Percentiles rank a stretch among this genome's conserved stretches.
phyloP scores from a whole-genome alignment of 495 filamentous ascomycete species.

The Penicillium psychrofluorescens region DNA sequence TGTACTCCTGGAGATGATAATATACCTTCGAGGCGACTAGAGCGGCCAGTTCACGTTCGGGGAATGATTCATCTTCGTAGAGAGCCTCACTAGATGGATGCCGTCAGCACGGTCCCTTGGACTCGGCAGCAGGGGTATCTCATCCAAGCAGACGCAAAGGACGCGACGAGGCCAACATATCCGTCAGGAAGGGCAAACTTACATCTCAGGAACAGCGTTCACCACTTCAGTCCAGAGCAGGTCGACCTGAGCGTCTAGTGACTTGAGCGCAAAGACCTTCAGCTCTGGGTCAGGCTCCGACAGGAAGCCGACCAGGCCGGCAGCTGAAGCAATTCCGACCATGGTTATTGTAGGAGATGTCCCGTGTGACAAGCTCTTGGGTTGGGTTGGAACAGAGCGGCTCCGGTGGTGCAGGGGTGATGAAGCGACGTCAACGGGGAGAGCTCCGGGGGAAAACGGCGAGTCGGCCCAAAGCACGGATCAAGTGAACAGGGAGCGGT shows the following conservation, averaged over 20 bases:
- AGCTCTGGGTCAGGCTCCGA: slow-evolving; percentile 90
- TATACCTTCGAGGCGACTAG: slow-evolving; percentile 96
- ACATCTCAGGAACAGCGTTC: slow-evolving; percentile 88
- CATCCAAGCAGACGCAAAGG: slow-evolving; percentile 1
- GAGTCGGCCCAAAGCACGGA: slow-evolving; percentile 13
- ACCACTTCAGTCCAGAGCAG: slow-evolving; percentile 96
- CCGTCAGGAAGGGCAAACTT: slow-evolving; percentile 25
- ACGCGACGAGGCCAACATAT: background rate
- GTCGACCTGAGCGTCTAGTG: slow-evolving; percentile 90
- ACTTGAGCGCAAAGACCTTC: slow-evolving; percentile 87
- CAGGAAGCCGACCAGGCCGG: slow-evolving; percentile 90
- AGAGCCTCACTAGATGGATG: slow-evolving; percentile 70
- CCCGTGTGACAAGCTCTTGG: slow-evolving; percentile 4
- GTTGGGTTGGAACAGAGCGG: slow-evolving; percentile 8
- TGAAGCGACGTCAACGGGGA: slow-evolving; percentile 31
- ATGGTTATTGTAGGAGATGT: slow-evolving; percentile 42
- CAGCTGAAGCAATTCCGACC: slow-evolving; percentile 90
- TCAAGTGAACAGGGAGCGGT: slow-evolving; percentile 2
- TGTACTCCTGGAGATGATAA: slow-evolving; percentile 97
- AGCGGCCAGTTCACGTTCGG: slow-evolving; percentile 88
- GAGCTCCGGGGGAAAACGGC: slow-evolving; percentile 23
- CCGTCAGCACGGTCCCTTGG: slow-evolving; percentile 7
- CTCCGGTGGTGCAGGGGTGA: slow-evolving; percentile 23
- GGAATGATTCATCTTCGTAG: slow-evolving; percentile 92
- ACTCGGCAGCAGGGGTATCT: background rate